Conservation (phyloP, 192 early-diverging fungal genomes). For the Coemansia sp. region DNA sequence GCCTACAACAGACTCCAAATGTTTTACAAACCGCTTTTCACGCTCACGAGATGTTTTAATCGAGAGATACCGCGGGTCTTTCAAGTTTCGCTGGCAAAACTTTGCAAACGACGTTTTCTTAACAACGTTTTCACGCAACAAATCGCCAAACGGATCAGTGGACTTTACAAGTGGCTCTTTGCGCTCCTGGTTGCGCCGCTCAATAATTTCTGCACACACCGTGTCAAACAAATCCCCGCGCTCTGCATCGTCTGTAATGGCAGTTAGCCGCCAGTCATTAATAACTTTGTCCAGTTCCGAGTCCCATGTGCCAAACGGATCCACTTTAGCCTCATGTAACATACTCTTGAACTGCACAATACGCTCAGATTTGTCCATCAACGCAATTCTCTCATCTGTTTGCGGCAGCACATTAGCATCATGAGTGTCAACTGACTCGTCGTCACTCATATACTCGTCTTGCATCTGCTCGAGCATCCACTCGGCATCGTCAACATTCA, state of each 20-base stretch:
- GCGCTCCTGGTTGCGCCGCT: slow-evolving; percentile 8
- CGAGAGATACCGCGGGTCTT: slow-evolving; percentile 35
- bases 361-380: not conserved
- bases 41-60: slow-evolving; percentile 47
- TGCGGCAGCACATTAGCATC: not conserved
- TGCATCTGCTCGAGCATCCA: slow-evolving; percentile 53
- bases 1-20: slow-evolving; percentile 14
- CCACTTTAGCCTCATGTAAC: slow-evolving; percentile 20
- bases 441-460: not conserved
- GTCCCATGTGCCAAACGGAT: slow-evolving; percentile 45
- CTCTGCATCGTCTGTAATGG: slow-evolving; percentile 11
- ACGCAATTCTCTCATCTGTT: not conserved
- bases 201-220: slow-evolving; percentile 17
- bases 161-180: not conserved
- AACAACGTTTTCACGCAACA: slow-evolving; percentile 23
- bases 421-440: not conserved
- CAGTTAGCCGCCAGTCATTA: slow-evolving; percentile 15
- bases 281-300: slow-evolving; percentile 6
- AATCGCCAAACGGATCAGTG: slow-evolving; percentile 28
- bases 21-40: slow-evolving; percentile 36
- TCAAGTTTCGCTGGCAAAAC: slow-evolving; percentile 41
- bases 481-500: slow-evolving; percentile 44
- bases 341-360: slow-evolving; percentile 26
- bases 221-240: slow-evolving; percentile 35
- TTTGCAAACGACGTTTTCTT: slow-evolving; percentile 37